Percentiles rank a stretch among this genome's conserved stretches.
phyloP scores from a whole-genome alignment of 2,329 filamentous ascomycete species.

The Aspergillus caelatus region DNA sequence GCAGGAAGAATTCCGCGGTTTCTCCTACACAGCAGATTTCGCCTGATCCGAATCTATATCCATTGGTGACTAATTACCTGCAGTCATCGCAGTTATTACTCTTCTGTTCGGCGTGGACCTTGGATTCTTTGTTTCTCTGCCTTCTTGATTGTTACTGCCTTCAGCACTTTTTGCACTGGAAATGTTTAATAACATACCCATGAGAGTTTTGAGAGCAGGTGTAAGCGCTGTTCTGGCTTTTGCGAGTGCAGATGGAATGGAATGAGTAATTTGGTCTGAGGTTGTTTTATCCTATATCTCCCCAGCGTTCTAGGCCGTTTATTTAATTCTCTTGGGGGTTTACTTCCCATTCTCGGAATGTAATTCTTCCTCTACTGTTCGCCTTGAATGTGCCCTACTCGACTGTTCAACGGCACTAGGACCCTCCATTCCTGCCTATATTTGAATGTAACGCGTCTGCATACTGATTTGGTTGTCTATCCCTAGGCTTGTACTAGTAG shows the following conservation, averaged over 20 bases:
- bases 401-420: not conserved
- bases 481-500: not conserved
- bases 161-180: constrained; percentile 25
- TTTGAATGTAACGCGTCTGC: not conserved
- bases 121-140: constrained; percentile 21
- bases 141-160: constrained; percentile 24
- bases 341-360: constrained; percentile 18
- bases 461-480: not conserved
- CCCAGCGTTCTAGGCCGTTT: constrained; percentile 15
- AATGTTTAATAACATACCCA: constrained; percentile 31
- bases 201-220: constrained; percentile 30
- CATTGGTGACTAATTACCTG: constrained; percentile 13
- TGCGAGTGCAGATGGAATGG: constrained; percentile 24
- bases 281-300: constrained; percentile 14
- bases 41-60: constrained; percentile 53
- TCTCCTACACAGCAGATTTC: constrained; percentile 95
- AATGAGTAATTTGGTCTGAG: constrained; percentile 22
- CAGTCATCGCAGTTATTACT: constrained; percentile 14
- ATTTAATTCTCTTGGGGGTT: constrained; percentile 12
- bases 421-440: not conserved
- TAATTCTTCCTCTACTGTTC: constrained; percentile 13
- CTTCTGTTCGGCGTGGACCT: constrained; percentile 15
- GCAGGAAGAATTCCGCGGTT: constrained; percentile 99
- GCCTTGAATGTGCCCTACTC: not conserved
- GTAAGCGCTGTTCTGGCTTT: constrained; percentile 16